These are phyloP conservation scores for Plenodomus biglobosus DNA, from an alignment of 2,329 filamentous ascomycete genomes.

Conservation along the genomic window DNA sequence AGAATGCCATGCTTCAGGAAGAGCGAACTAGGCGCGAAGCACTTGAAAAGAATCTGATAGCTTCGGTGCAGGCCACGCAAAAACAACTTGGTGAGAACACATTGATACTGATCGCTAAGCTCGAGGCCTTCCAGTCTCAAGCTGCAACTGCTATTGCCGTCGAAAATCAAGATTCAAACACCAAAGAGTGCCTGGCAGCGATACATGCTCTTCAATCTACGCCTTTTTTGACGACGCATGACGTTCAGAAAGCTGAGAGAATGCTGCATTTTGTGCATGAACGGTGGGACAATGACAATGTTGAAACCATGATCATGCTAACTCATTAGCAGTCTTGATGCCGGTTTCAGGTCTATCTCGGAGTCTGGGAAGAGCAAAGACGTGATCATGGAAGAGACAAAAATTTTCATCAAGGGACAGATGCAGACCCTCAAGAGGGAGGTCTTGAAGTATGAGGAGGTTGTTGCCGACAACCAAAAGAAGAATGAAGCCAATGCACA, in stretches of 20 bases:
- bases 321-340: conserved; percentile 22
- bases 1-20: conserved; percentile 14
- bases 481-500: conserved; percentile 13
- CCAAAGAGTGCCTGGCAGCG: conserved; percentile 21
- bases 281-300: conserved; percentile 13
- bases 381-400: conserved; percentile 8
- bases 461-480: conserved; percentile 15
- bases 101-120: conserved; percentile 14
- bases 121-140: conserved; percentile 14
- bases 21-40: conserved; percentile 24
- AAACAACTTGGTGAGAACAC: conserved; percentile 13
- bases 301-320: not conserved
- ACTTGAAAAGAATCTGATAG: conserved; percentile 24
- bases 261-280: conserved; percentile 27
- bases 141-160: conserved; percentile 5
- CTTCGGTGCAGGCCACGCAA: conserved; percentile 18
- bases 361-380: conserved; percentile 1
- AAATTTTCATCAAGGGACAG: conserved; percentile 16
- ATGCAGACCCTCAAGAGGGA: conserved; percentile 17
- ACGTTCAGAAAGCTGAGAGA: conserved; percentile 24
- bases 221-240: conserved; percentile 20
- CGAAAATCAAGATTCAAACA: not conserved
- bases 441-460: conserved; percentile 23
- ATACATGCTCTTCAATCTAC: conserved; percentile 20
- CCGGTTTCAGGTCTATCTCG: conserved; percentile 17